Percentiles rank a stretch among this genome's conserved stretches.
phyloP scores from a whole-genome alignment of 1,139 yeast genomes.

The Suhomyces maxii region DNA sequence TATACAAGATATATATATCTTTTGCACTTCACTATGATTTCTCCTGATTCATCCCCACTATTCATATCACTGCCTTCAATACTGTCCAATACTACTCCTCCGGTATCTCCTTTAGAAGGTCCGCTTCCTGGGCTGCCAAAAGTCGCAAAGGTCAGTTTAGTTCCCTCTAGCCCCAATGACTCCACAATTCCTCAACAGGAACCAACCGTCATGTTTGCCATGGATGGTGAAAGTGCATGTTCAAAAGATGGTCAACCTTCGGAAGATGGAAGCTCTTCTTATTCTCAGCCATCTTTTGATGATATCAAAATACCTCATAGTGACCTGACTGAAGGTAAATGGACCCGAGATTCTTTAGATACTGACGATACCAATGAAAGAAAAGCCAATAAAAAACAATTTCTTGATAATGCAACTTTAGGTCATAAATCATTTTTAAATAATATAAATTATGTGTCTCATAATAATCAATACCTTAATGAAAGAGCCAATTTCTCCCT shows the following conservation, averaged over 20 bases:
- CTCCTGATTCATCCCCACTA: not conserved
- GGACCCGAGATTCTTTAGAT: slow-evolving; percentile 5
- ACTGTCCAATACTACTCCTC: not conserved
- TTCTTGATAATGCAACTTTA: slow-evolving; percentile 11
- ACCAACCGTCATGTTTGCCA: not conserved
- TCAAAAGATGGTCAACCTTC: not conserved
- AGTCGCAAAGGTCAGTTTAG: not conserved
- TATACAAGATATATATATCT: too few relatives aligned
- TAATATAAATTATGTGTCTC: slow-evolving; percentile 26
- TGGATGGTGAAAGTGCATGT: not conserved
- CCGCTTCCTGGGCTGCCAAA: not conserved
- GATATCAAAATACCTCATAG: slow-evolving; percentile 2
- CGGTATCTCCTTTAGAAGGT: not conserved
- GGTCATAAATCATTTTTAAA: slow-evolving; percentile 26
- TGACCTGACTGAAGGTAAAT: slow-evolving; percentile 1
- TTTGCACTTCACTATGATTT: not conserved
- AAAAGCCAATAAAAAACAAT: slow-evolving; percentile 3
- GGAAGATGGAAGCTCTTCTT: slow-evolving; percentile 5
- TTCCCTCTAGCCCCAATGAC: not conserved
- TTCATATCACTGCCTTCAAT: not conserved
- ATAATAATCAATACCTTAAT: slow-evolving; percentile 24
- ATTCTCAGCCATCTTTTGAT: slow-evolving; percentile 11
- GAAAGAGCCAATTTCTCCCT: slow-evolving; percentile 15
- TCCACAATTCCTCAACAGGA: not conserved
- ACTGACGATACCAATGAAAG: slow-evolving; percentile 3